Conservation (phyloP, 768 basidiomycete species). For the Hericium coralloides region DNA sequence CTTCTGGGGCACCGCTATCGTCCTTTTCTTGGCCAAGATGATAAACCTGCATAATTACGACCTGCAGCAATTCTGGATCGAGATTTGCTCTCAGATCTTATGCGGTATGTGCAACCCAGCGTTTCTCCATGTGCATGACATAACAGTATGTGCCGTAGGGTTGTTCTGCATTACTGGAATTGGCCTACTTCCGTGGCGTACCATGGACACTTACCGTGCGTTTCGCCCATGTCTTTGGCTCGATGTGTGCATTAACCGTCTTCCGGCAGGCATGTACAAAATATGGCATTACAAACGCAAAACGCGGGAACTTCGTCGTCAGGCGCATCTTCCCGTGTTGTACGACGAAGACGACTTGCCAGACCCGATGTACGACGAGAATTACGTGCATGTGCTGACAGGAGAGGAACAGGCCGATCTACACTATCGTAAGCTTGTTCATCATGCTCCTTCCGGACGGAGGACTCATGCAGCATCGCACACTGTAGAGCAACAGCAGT, state of each 20-base stretch:
- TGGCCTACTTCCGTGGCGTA: conserved; percentile 68
- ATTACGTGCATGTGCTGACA: conserved; percentile 63
- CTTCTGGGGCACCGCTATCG: conserved; percentile 84
- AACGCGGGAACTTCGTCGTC: conserved; percentile 47
- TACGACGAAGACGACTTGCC: conserved; percentile 75
- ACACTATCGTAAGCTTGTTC: conserved; percentile 44
- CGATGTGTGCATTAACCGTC: background rate
- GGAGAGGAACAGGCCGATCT: conserved; percentile 56
- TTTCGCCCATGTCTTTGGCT: background rate
- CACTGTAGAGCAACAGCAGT: conserved; percentile 55
- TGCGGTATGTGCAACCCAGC: too few species aligned
- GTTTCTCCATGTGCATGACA: too few species aligned
- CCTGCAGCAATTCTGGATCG: conserved; percentile 74
- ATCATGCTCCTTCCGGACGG: background rate
- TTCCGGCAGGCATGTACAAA: conserved; percentile 47
- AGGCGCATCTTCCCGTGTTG: conserved; percentile 57
- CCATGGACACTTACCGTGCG: conserved; percentile 67
- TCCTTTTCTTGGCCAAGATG: conserved; percentile 56
- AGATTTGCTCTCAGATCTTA: conserved; percentile 65
- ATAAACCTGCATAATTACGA: conserved; percentile 66
- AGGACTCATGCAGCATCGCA: conserved; percentile 2
- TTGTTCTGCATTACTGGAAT: conserved; percentile 77
- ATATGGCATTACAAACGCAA: conserved; percentile 69
- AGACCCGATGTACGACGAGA: conserved; percentile 63
- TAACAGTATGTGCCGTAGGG: conserved; percentile 26